Base-by-base conservation (phyloP, 108 stramenopile species). In the Schizochytrium sp. region DNA sequence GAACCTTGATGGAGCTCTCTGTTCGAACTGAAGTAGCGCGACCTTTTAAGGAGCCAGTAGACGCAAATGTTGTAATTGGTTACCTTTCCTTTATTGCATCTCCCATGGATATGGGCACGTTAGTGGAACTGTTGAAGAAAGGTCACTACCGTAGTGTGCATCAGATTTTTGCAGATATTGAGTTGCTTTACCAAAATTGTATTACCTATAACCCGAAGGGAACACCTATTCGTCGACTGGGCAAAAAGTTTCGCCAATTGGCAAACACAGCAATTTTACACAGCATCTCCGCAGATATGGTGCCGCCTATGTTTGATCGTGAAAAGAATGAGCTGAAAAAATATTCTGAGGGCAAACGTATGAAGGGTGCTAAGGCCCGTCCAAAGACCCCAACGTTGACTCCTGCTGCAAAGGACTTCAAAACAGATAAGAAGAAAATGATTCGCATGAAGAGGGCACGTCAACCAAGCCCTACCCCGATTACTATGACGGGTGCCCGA, bases 291-390 rank as follows among this genome's bases (percentile, higher is more conserved):
- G 53, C n/a, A 0, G 15, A 10, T n/a, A 0, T 55, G 15, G 28
- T 83, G 10, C 76, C 76, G 19, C 0, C 76, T 7, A n/a, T 53
- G 28, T 83, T 83, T 55, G 53, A 55, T 42, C 76, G 76, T 53
- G 76, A 49, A 38, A 83, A 83, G 53, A 83, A 46, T 42, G 76
- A 83, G 76, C 76, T 83, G 12, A 83, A 49, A 28, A 83, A 83
- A 40, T 83, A 19, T 3, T 19, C 76, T 8, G 64, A 69, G 0
- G 64, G 64, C 19, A 38, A 38, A 15, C 40, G 44, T 38, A 38
- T 38, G 19, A 38, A 44, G 42, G 64, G 64, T 1, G 64, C 42
- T 38, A 69, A 69, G 64, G 0, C 64, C 19, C 7, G 15, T 28
- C 28, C 28, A 15, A 69, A 69, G 64, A 69, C 64, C 28, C 64